phyloP scores from a whole-genome alignment of 345 rosid species.

The Eucalyptus brandiana region DNA sequence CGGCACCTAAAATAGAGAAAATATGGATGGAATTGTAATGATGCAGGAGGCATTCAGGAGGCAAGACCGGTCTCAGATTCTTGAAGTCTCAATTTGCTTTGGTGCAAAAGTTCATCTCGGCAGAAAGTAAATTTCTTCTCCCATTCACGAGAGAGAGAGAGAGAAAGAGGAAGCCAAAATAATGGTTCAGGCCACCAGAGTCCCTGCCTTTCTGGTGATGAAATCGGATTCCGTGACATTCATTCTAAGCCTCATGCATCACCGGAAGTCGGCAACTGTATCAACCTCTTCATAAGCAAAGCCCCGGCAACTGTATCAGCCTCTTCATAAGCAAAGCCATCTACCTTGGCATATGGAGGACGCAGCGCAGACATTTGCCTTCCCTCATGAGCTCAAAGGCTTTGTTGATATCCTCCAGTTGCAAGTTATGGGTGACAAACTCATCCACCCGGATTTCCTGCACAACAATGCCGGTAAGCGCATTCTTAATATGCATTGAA shows the following conservation, averaged over 20 bases:
- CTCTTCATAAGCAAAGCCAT: not conserved
- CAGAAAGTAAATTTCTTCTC: not conserved
- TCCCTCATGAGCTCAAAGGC: constrained; percentile 78
- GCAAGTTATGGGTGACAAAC: constrained; percentile 56
- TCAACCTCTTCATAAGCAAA: not conserved
- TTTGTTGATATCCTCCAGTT: constrained; percentile 59
- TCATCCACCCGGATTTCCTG: constrained; percentile 80
- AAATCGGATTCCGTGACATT: not conserved
- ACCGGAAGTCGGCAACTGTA: not conserved
- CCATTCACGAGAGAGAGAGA: not conserved
- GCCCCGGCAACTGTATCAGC: not conserved
- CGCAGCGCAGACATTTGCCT: constrained; percentile 77
- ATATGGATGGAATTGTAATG: not conserved
- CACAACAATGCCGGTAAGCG: not conserved
- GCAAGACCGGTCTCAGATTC: not conserved
- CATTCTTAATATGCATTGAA: not conserved
- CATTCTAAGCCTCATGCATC: not conserved
- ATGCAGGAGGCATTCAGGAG: not conserved
- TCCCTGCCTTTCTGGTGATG: not conserved
- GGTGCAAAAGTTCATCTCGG: not conserved
- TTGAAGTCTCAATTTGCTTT: not conserved
- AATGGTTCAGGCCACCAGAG: not conserved
- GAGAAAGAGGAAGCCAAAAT: not conserved
- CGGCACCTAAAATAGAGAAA: not conserved
- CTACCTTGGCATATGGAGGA: constrained; percentile 54